Evolutionary conservation across 2,329 filamentous ascomycete genomes (phyloP).

Genomic region (Coleophoma eucalyptorum): DNA sequence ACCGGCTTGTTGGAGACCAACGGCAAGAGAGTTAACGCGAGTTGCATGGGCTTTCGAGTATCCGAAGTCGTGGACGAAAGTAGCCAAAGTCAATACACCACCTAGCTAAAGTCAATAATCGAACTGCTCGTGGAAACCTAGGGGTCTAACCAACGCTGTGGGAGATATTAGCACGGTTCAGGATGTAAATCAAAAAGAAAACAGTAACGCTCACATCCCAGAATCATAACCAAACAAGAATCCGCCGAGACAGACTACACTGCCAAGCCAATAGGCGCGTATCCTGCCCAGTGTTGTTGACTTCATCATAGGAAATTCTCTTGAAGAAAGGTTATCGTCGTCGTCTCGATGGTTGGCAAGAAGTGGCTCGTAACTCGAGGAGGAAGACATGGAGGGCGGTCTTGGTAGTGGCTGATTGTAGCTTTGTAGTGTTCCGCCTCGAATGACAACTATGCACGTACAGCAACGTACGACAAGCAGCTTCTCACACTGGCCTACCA

Average conservation of each 20-base stretch:
- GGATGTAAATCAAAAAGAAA: background rate
- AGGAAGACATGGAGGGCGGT: no score
- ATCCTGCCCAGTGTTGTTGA: conserved; percentile 30
- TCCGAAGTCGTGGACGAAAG: conserved; percentile 38
- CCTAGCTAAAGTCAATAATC: conserved; percentile 16
- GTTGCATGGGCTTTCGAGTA: conserved; percentile 35
- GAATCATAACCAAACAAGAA: conserved; percentile 42
- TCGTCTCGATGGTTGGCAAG: no score
- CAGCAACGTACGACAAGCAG: no score
- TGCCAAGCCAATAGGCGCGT: conserved; percentile 47
- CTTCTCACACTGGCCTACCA: no score
- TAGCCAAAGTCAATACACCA: conserved; percentile 40
- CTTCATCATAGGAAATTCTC: conserved; percentile 6
- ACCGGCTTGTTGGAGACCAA: conserved; percentile 46
- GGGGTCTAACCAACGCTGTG: conserved; percentile 26
- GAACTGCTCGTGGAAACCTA: background rate
- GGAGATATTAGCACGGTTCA: conserved; percentile 13
- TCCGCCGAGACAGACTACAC: conserved; percentile 46
- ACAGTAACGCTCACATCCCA: conserved; percentile 25
- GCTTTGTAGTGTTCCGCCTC: no score
- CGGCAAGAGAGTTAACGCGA: conserved; percentile 39
- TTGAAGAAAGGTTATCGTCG: background rate
- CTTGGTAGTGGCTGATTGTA: no score
- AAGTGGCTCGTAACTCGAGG: no score
- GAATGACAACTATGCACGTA: no score